Conservation (phyloP, 2,329 filamentous ascomycete genomes). For the Cytospora mali region DNA sequence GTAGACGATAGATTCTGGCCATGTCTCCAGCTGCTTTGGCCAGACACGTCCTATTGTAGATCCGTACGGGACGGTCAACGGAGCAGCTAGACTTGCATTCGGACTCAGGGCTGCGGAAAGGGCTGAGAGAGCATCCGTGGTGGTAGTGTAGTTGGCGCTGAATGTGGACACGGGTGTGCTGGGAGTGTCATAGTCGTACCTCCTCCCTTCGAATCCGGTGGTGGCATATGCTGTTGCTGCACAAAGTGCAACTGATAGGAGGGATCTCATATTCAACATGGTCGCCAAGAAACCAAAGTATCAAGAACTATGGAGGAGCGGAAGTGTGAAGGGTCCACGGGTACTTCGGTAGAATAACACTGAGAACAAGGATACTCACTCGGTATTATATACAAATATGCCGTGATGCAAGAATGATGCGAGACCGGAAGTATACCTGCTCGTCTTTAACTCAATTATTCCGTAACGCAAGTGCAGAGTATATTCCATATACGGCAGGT, state of each 20-base stretch:
- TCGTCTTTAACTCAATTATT: neutral
- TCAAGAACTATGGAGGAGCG: neutral
- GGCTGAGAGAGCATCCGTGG: neutral
- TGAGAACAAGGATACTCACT: neutral
- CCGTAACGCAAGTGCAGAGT: neutral
- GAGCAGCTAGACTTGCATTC: neutral
- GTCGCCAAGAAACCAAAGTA: neutral
- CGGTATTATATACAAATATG: neutral
- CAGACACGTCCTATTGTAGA: conserved; percentile 21
- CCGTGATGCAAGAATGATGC: neutral
- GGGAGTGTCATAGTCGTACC: neutral
- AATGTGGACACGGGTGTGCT: neutral
- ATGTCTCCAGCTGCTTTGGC: conserved; percentile 22
- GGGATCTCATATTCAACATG: neutral
- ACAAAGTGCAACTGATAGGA: neutral
- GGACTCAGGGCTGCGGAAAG: neutral
- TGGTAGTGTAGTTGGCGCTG: neutral
- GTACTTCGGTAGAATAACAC: neutral
- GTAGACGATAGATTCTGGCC: conserved; percentile 24
- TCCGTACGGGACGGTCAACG: conserved; percentile 8
- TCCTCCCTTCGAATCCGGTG: neutral
- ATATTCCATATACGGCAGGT: neutral
- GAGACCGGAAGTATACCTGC: neutral
- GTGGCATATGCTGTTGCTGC: neutral
- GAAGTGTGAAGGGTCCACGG: neutral